Base-by-base conservation (phyloP, 148 eudicot species). In the Beta vulgaris region DNA sequence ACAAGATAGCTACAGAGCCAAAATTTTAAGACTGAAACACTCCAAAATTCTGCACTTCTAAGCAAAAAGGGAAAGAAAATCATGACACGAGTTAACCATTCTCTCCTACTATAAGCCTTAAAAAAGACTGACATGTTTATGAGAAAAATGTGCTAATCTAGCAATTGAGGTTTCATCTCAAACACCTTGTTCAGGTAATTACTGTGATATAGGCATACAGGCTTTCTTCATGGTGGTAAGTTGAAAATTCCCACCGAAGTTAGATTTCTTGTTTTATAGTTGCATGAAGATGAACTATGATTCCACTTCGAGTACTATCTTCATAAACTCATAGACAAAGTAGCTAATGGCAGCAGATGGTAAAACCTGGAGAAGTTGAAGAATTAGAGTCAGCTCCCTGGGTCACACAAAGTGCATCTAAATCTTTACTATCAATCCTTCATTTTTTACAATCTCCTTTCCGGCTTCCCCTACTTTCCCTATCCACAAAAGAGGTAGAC, bases 341-440 rank as follows among this genome's bases (percentile, higher is more conserved):
- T 95, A 95, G 85, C 98, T 95, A 62, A 95, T 92, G 76, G 98
- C 98, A 83, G 98, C 98, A 39, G 98, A 95, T 75, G 98, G 98
- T 77, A 95, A 82, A 55, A 92, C 98, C 97, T 94, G 91, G 48
- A 82, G 64, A 67, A 74, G 40, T 75, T 68, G 76, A 80, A 77
- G 36, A 37, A 53, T 36, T 66, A 51, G 62, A 51, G 65, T 80
- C 12, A 79, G 69, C 28, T 32, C 60, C 35, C 48, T 19, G 12
- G 11, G 31, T 39, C 29, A 14, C 42, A 34, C 58, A 34, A 29
- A 14, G 42, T 35, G 21, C 21, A 57, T 14, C 31, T 18, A 71
- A 13, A 35, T 13, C 28, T 28, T 25, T 11, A 39, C 16, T 6
- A 31, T 60, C 12, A 7, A 34, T 25, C 7, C 16, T 60, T 16